phyloP scores from a whole-genome alignment of 805 yeast species.

The Wickerhamomyces bovis region DNA sequence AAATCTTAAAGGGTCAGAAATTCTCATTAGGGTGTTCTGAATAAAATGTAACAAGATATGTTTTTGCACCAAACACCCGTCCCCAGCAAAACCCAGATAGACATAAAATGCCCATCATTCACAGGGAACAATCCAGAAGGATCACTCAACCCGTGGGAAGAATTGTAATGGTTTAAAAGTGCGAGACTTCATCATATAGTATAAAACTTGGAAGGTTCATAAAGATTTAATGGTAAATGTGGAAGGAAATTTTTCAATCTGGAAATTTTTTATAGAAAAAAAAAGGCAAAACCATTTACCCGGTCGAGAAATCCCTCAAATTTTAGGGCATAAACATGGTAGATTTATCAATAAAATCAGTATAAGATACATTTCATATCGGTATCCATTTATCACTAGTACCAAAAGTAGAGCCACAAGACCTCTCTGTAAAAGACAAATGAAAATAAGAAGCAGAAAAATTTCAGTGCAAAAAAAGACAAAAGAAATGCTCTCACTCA shows the following conservation, averaged over 20 bases:
- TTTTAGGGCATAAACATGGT: no score
- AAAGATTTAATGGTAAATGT: neutral
- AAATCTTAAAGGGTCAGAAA: slow-evolving; percentile 22
- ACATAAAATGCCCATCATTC: slow-evolving; percentile 12
- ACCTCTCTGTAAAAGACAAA: neutral
- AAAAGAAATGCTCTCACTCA: slow-evolving; percentile 52
- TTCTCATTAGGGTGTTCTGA: slow-evolving; percentile 21
- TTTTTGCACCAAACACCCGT: slow-evolving; percentile 25
- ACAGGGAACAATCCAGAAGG: slow-evolving; percentile 13
- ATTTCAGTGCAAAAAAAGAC: neutral
- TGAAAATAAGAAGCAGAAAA: neutral
- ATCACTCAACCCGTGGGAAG: slow-evolving; percentile 23
- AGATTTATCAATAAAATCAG: no score
- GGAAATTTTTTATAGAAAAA: neutral
- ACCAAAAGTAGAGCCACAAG: neutral
- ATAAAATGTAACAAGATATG: slow-evolving; percentile 25
- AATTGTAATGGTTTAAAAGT: slow-evolving; percentile 19
- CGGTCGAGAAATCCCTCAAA: neutral
- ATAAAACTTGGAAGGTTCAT: slow-evolving; percentile 29
- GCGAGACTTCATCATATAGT: slow-evolving; percentile 29
- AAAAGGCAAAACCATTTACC: no score
- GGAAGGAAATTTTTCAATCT: neutral
- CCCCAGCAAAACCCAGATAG: slow-evolving; percentile 26
- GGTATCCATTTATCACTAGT: no score
- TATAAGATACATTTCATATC: no score